phyloP scores from a whole-genome alignment of 2,329 filamentous ascomycete genomes.

The Boeremia exigua region DNA sequence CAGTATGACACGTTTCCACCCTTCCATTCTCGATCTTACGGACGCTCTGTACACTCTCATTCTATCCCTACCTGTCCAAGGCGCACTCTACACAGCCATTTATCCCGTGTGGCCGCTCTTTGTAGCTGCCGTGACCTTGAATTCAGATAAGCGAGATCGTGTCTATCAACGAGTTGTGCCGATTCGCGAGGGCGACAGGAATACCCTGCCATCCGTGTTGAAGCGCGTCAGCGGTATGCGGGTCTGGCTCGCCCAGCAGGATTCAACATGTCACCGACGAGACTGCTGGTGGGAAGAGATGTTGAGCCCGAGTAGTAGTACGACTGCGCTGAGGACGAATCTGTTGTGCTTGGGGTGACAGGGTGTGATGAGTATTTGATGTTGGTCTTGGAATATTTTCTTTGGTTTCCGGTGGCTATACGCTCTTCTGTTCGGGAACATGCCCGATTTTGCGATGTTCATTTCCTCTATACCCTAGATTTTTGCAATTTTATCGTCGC shows the following conservation, averaged over 20 bases:
- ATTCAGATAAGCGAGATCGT: slow-evolving; percentile 39
- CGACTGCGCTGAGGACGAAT: slow-evolving; percentile 19
- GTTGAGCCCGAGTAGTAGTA: slow-evolving; percentile 38
- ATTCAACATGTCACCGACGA: slow-evolving; percentile 24
- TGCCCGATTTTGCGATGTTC: neutral
- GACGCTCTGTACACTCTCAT: slow-evolving; percentile 33
- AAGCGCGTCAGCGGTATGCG: slow-evolving; percentile 39
- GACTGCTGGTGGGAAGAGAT: slow-evolving; percentile 46
- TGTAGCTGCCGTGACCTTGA: slow-evolving; percentile 41
- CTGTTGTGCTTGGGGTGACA: slow-evolving; percentile 25
- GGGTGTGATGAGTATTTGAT: neutral
- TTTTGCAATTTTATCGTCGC: neutral
- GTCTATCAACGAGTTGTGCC: slow-evolving; percentile 41
- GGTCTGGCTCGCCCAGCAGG: slow-evolving; percentile 40
- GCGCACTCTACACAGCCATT: slow-evolving; percentile 40
- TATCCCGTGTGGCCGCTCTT: slow-evolving; percentile 45
- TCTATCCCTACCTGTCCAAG: slow-evolving; percentile 40
- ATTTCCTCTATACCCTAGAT: slow-evolving; percentile 5
- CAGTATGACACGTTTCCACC: slow-evolving; percentile 41
- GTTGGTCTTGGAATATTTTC: neutral
- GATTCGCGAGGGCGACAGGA: slow-evolving; percentile 42
- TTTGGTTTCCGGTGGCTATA: neutral
- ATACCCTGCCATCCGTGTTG: slow-evolving; percentile 39
- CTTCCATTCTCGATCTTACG: slow-evolving; percentile 37
- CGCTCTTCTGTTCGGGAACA: neutral